A percentile compares a stretch with the other conserved stretches of the same genome.
Conservation (phyloP, 805 yeast species). For the Candida bentonensis region DNA sequence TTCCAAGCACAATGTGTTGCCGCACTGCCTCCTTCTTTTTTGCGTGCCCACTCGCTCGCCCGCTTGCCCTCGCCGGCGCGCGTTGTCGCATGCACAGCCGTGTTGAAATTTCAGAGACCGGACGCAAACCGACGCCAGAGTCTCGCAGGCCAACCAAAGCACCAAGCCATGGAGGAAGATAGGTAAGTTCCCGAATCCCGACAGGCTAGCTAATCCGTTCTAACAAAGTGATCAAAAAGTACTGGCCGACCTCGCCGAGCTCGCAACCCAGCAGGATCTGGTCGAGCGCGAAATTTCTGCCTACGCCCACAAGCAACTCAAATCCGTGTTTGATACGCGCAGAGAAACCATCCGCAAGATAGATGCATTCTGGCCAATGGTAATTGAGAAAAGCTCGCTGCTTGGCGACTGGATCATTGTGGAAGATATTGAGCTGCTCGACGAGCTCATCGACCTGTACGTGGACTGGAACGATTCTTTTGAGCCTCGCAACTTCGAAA, state of each 20-base stretch:
- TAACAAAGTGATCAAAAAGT: not conserved
- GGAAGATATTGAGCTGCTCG: conserved; percentile 66
- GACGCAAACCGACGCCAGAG: no score
- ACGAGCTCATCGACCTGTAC: conserved; percentile 46
- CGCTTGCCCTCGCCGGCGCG: no score
- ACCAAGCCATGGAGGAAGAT: no score
- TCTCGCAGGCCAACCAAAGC: no score
- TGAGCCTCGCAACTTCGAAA: conserved; percentile 41
- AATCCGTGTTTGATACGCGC: conserved; percentile 44
- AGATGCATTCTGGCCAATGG: conserved; percentile 80
- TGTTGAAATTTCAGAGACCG: no score
- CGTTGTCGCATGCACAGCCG: no score
- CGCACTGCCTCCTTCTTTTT: no score
- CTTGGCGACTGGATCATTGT: conserved; percentile 62
- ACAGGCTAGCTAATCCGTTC: no score
- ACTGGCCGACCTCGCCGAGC: conserved; percentile 3
- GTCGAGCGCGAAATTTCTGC: conserved; percentile 11
- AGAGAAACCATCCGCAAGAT: conserved; percentile 36
- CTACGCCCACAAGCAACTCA: conserved; percentile 25
- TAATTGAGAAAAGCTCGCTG: conserved; percentile 64
- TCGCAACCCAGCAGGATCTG: conserved; percentile 9
- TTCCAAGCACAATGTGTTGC: no score
- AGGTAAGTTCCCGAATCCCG: no score
- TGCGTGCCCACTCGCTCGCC: no score
- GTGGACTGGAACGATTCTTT: conserved; percentile 30